Percentiles rank a stretch among this genome's conserved stretches.
These are phyloP conservation scores for Boletus pseudopeckii DNA, from an alignment of 768 basidiomycete genomes.

Conservation along the genomic window DNA sequence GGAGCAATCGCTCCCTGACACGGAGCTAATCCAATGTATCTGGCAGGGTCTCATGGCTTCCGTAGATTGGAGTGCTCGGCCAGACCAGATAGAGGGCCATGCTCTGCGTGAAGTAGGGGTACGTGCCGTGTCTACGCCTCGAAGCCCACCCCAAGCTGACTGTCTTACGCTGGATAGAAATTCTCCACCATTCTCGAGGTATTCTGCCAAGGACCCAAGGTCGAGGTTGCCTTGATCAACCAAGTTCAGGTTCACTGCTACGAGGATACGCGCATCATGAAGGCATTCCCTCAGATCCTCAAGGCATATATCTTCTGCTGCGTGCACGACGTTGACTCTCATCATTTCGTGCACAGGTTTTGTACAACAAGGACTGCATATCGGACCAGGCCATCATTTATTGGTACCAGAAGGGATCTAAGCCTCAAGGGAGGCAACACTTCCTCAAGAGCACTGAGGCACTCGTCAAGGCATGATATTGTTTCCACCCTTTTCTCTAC, in stretches of 20 bases:
- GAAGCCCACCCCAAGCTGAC: background rate
- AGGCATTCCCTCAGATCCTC: conserved; percentile 91
- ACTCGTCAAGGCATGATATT: conserved; percentile 72
- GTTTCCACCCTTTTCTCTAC: background rate
- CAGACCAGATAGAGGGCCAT: conserved; percentile 88
- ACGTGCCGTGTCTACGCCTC: conserved; percentile 27
- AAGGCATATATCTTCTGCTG: conserved; percentile 49
- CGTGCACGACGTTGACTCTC: conserved; percentile 1
- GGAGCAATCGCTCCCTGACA: conserved; percentile 79
- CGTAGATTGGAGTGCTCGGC: conserved; percentile 84
- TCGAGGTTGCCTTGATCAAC: conserved; percentile 92
- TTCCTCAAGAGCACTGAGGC: conserved; percentile 87
- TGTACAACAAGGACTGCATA: conserved; percentile 95
- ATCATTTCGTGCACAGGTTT: conserved; percentile 51
- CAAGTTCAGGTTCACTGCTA: conserved; percentile 94
- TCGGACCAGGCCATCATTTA: conserved; percentile 96
- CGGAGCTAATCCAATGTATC: conserved; percentile 82
- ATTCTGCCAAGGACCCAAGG: conserved; percentile 85
- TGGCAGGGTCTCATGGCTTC: conserved; percentile 90
- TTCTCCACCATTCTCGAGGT: conserved; percentile 82
- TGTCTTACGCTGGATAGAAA: conserved; percentile 48
- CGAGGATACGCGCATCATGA: conserved; percentile 93
- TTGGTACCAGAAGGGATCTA: conserved; percentile 97
- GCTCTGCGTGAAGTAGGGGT: conserved; percentile 88
- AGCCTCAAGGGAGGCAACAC: conserved; percentile 91